phyloP scores from a whole-genome alignment of 257 asterid genomes.

The Solanum chilense region DNA sequence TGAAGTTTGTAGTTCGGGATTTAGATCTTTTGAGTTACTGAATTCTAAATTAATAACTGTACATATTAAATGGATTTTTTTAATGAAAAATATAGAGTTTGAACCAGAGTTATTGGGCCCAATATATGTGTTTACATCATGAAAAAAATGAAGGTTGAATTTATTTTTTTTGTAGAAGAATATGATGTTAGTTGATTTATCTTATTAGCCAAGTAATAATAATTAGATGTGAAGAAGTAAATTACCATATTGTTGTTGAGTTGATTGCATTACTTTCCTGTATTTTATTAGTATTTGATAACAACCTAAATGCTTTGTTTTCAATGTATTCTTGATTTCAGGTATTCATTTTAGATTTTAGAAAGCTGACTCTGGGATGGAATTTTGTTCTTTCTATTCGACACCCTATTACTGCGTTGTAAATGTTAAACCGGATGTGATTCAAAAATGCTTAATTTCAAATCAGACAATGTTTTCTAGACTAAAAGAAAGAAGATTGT shows the following conservation, averaged over 20 bases:
- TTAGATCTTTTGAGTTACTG: neutral
- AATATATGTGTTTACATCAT: neutral
- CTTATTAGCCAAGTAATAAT: neutral
- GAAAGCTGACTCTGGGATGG: conserved; percentile 39
- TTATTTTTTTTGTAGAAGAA: neutral
- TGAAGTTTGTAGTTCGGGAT: neutral
- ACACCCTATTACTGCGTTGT: conserved; percentile 16
- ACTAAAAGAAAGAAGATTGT: conserved; percentile 10
- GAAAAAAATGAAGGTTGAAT: neutral
- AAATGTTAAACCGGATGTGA: conserved; percentile 12
- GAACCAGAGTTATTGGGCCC: neutral
- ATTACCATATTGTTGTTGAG: neutral
- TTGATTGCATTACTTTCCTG: neutral
- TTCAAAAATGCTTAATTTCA: conserved; percentile 12
- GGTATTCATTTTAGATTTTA: conserved; percentile 28
- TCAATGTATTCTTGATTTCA: conserved; percentile 3
- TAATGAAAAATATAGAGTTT: neutral
- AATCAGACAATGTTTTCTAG: conserved; percentile 13
- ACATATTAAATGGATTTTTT: neutral
- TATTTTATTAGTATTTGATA: too few species aligned
- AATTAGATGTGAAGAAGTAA: neutral
- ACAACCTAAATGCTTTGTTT: neutral
- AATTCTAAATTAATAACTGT: neutral
- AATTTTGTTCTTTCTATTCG: conserved; percentile 40
- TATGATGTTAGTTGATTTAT: neutral